Evolutionary conservation across 164 flowering plant genomes (phyloP), one percentile per base, ranked within the genome.

Genomic region (Buxus sempervirens): DNA sequence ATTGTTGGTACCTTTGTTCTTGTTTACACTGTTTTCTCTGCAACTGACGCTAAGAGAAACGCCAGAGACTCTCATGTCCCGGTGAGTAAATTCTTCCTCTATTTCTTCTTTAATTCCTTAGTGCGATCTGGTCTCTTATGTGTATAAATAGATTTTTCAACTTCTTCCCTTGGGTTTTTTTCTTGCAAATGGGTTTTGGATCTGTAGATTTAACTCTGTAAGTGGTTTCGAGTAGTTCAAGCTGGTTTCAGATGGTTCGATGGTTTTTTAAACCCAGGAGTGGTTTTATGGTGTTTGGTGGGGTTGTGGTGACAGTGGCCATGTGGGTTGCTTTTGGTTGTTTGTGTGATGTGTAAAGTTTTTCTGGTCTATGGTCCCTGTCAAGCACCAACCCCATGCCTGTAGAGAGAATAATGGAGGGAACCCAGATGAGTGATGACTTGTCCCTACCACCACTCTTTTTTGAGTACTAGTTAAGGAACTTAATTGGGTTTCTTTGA

Each of bases 21-120:
- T 72, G 91, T 85, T 60, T 87, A 85, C 89, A 87, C 91, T 23
- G 91, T 88, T 71, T 88, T 88, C 80, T 88, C 92, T 54, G 65
- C 72, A 13, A 70, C 73, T 41, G 73, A 70, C 38, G 73, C 73
- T 18, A 70, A 70, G 66, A 70, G 73, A 70, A 70, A 54, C n/a
- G 73, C 73, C 13, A 54, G 73, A 62, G 73, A 70, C 62, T 70
- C 73, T 38, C 73, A 70, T 56, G 73, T 70, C 62, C 73, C 73
- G 55, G 69, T 71, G 45, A 63, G 68, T 63, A 22, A 51, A 26
- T 59, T 13, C 27, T 23, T 20, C 23, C 38, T 9, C 22, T 63
- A 0, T 54, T 21, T 49, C 19, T 0, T 20, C 5, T 4, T 59
- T 21, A 10, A 18, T 55, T 32, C 7, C n/a, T n/a, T n/a, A n/a